phyloP scores from a whole-genome alignment of 2,329 filamentous ascomycete genomes.

The Atkinsonella texensis region DNA sequence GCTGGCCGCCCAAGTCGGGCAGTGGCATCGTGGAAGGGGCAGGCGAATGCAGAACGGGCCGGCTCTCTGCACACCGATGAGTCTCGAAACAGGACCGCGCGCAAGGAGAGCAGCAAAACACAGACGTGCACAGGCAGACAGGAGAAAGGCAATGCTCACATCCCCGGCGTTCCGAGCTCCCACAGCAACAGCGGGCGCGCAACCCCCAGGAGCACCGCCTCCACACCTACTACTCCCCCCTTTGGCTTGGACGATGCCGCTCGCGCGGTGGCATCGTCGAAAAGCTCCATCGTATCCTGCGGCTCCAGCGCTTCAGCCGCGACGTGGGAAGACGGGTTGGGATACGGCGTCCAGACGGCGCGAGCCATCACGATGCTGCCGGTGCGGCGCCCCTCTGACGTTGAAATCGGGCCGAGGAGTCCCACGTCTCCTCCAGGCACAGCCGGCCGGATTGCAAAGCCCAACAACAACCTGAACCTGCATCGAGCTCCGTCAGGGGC shows the following conservation, averaged over 20 bases:
- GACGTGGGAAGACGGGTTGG: constrained; percentile 19
- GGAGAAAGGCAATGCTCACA: constrained; percentile 24
- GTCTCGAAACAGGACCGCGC: neutral
- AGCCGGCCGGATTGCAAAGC: neutral
- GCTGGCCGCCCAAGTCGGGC: neutral
- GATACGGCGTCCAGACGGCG: constrained; percentile 26
- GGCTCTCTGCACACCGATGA: constrained; percentile 3
- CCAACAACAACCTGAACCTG: neutral
- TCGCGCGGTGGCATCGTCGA: constrained; percentile 13
- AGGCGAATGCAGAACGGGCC: constrained; percentile 1
- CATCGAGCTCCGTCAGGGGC: constrained; percentile 17
- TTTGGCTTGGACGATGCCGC: constrained; percentile 15
- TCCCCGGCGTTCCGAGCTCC: constrained; percentile 26
- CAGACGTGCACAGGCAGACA: no score
- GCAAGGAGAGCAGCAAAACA: no score
- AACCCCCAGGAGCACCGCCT: constrained; percentile 8
- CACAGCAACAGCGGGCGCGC: constrained; percentile 5
- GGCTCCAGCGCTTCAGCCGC: constrained; percentile 24
- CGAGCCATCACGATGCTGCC: constrained; percentile 26
- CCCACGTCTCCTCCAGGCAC: neutral
- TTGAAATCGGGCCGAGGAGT: constrained; percentile 6
- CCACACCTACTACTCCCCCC: constrained; percentile 15
- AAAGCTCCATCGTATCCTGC: constrained; percentile 24
- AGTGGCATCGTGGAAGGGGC: neutral
- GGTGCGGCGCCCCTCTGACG: constrained; percentile 14